These are phyloP conservation scores for Trichoderma sp. DNA, from an alignment of 2,329 filamentous ascomycete species.

Conservation along the genomic window DNA sequence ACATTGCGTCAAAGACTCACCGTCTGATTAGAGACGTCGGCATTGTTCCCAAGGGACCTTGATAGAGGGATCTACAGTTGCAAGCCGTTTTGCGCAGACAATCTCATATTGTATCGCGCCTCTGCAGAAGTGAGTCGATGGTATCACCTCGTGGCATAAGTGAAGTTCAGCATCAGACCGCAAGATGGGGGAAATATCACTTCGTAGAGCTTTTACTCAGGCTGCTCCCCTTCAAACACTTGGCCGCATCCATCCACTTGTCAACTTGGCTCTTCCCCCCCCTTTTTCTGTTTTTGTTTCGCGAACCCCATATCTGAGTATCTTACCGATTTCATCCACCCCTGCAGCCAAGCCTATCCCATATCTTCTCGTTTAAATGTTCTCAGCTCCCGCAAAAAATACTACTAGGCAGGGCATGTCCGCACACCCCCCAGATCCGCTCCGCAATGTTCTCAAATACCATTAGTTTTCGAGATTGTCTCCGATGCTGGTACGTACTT, in stretches of 20 bases:
- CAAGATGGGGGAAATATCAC: neutral
- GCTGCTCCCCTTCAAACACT: neutral
- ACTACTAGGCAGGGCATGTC: neutral
- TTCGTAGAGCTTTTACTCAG: neutral
- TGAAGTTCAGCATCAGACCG: neutral
- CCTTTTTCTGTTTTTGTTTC: neutral
- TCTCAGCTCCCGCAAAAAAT: neutral
- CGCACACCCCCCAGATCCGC: conserved; percentile 11
- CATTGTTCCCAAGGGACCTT: too few relatives aligned
- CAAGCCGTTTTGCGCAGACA: too few relatives aligned
- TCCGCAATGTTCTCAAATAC: conserved; percentile 1
- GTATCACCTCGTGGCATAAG: neutral
- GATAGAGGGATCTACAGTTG: too few relatives aligned
- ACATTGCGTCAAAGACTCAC: too few relatives aligned
- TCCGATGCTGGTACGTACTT: neutral
- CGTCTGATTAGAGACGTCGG: too few relatives aligned
- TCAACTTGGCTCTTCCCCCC: neutral
- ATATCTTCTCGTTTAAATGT: too few relatives aligned
- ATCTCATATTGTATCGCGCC: too few relatives aligned
- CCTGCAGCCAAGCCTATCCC: neutral
- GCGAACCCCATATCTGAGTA: neutral
- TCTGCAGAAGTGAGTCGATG: too few relatives aligned
- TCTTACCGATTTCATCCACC: too few relatives aligned
- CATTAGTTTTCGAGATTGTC: neutral
- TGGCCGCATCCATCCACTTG: neutral